Percentiles rank a stretch among this genome's conserved stretches.
Conservation (phyloP, 495 filamentous ascomycete species). For the Aspergillus wentii region DNA sequence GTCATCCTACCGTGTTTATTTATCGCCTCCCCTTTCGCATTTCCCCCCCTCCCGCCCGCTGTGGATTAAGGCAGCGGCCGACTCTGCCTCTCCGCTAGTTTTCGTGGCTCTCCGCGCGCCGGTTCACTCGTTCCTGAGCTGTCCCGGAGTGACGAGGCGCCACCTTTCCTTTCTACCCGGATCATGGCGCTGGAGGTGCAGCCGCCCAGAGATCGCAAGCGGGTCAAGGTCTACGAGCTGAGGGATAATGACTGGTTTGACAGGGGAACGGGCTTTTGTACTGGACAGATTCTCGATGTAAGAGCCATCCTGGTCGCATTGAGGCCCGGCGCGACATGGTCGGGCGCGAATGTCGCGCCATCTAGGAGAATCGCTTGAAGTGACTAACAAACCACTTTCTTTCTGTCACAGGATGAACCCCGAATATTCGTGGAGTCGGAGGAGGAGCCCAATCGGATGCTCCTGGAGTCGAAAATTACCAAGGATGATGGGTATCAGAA, state of each 20-base stretch:
- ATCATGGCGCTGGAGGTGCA: slow-evolving; percentile 85
- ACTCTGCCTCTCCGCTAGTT: slow-evolving; percentile 13
- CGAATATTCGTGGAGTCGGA: slow-evolving; percentile 90
- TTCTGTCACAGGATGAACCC: slow-evolving; percentile 62
- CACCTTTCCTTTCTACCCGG: slow-evolving; percentile 27
- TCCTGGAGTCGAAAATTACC: slow-evolving; percentile 82
- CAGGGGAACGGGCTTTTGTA: slow-evolving; percentile 93
- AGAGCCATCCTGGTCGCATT: slow-evolving; percentile 32
- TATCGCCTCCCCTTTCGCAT: slow-evolving; percentile 2
- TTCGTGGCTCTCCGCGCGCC: slow-evolving; percentile 29
- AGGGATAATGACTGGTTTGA: slow-evolving; percentile 99
- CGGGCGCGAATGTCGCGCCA: too few relatives aligned
- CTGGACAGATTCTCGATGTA: slow-evolving; percentile 71
- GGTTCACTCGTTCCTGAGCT: slow-evolving; percentile 35
- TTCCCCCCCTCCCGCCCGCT: slow-evolving; percentile 7
- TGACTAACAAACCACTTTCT: slow-evolving; percentile 5
- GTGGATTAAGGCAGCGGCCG: slow-evolving; percentile 7
- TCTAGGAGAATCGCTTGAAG: too few relatives aligned
- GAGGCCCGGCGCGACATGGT: slow-evolving; percentile 8
- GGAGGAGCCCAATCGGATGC: slow-evolving; percentile 74
- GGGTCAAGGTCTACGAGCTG: slow-evolving; percentile 98
- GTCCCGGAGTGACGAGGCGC: slow-evolving; percentile 41
- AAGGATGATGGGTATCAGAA: slow-evolving; percentile 98
- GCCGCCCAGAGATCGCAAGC: slow-evolving; percentile 80
- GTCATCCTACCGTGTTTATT: background rate